Percentiles rank a stretch among this genome's conserved stretches.
Evolutionary conservation across 768 basidiomycete species (phyloP).

Genomic region (Termitomyces sp.): DNA sequence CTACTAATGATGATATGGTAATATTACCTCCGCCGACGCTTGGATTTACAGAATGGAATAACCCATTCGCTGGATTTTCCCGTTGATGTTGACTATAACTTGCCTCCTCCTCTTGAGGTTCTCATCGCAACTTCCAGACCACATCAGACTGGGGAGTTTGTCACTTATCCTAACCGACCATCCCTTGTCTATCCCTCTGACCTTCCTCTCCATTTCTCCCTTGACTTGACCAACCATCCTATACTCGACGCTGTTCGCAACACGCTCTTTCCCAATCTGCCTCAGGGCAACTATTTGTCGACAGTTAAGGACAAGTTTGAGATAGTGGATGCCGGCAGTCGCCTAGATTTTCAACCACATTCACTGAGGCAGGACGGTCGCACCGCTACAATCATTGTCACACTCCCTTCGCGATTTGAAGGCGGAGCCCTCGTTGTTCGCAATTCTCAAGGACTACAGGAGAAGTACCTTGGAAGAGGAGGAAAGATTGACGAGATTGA

Average conservation of each 20-base stretch:
- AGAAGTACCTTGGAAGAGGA: constrained; percentile 59
- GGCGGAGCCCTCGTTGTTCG: constrained; percentile 65
- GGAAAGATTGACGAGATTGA: constrained; percentile 67
- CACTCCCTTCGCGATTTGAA: constrained; percentile 69
- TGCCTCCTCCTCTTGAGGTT: constrained; percentile 75
- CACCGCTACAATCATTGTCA: constrained; percentile 69
- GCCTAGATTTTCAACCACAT: constrained; percentile 52
- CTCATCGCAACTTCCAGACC: constrained; percentile 72
- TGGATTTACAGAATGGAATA: constrained; percentile 57
- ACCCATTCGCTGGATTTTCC: constrained; percentile 82
- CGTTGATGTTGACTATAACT: constrained; percentile 69
- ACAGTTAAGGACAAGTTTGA: constrained; percentile 68
- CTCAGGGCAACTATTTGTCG: constrained; percentile 66
- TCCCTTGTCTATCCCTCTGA: constrained; percentile 70
- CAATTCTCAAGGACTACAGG: constrained; percentile 49
- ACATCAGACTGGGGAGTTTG: constrained; percentile 50
- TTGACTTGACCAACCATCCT: constrained; percentile 79
- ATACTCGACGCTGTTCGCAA: constrained; percentile 74
- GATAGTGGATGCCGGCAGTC: constrained; percentile 57
- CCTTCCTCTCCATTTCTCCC: constrained; percentile 68
- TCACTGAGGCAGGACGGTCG: constrained; percentile 59
- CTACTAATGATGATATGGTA: neutral
- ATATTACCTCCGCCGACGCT: constrained; percentile 2
- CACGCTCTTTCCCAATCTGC: constrained; percentile 68
- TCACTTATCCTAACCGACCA: constrained; percentile 54